Evolutionary conservation across 176 grass and related monocot genomes (phyloP).

Genomic region (Hordeum marinum): DNA sequence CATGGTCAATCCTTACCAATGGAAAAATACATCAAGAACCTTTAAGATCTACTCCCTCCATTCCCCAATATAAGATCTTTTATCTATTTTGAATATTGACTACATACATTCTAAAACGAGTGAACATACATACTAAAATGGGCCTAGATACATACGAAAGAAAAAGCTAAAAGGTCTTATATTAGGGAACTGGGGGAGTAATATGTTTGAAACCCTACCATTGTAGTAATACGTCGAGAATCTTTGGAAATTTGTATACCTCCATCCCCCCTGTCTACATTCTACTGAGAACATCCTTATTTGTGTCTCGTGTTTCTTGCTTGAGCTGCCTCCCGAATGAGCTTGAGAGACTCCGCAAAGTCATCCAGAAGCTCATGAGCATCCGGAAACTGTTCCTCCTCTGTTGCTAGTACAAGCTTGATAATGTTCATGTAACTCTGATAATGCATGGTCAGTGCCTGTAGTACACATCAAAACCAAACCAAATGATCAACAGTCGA

Average conservation of each 20-base stretch:
- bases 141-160: too few species aligned
- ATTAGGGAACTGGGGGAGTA: too few species aligned
- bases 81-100: too few species aligned
- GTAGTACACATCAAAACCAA: not conserved
- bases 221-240: not conserved
- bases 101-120: too few species aligned
- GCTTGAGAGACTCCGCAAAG: slow-evolving; percentile 52
- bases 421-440: slow-evolving; percentile 74
- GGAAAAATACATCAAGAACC: not conserved
- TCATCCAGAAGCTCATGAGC: slow-evolving; percentile 60
- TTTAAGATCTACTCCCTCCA: not conserved
- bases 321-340: slow-evolving; percentile 51
- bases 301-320: not conserved
- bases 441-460: slow-evolving; percentile 75
- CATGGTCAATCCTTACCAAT: not conserved
- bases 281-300: not conserved
- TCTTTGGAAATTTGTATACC: not conserved
- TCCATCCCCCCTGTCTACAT: not conserved
- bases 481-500: not conserved
- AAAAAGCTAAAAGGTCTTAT: too few species aligned
- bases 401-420: slow-evolving; percentile 61
- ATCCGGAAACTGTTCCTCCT: slow-evolving; percentile 57
- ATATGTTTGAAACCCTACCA: not conserved
- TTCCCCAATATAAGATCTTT: too few species aligned
- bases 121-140: too few species aligned